These are phyloP conservation scores for Vitis hybrid DNA, from an alignment of 177 flowering plant genomes.

Conservation along the genomic window DNA sequence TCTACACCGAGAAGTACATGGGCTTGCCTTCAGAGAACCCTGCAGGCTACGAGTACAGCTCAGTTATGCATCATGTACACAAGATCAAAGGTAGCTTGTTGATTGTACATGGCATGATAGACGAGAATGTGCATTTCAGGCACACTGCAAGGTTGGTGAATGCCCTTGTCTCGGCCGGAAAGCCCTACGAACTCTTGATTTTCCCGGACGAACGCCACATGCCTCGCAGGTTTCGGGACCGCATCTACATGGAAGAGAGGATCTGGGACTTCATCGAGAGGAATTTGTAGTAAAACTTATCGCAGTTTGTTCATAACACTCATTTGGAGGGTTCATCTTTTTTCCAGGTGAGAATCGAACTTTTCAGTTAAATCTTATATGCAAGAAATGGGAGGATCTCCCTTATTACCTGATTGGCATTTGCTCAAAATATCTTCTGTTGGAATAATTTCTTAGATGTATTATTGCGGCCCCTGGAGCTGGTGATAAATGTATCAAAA, in stretches of 20 bases:
- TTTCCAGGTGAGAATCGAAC: too few relatives aligned
- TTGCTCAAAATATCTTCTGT: too few relatives aligned
- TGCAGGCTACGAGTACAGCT: constrained; percentile 44
- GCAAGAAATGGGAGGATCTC: too few relatives aligned
- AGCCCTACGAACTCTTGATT: constrained; percentile 70
- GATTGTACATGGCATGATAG: constrained; percentile 94
- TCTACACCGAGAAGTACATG: constrained; percentile 97
- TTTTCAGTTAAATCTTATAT: too few relatives aligned
- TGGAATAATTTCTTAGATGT: too few relatives aligned
- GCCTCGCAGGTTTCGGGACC: constrained; percentile 68
- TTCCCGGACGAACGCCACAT: constrained; percentile 93
- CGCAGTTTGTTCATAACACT: too few relatives aligned
- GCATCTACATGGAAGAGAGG: constrained; percentile 91
- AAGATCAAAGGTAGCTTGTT: constrained; percentile 69
- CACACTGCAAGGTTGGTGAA: constrained; percentile 95
- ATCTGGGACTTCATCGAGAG: constrained; percentile 83
- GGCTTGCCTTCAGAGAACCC: constrained; percentile 66
- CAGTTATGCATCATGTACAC: constrained; percentile 73
- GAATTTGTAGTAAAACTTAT: constrained; percentile 43
- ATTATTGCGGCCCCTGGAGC: too few relatives aligned
- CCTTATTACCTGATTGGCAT: too few relatives aligned
- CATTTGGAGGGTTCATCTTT: too few relatives aligned
- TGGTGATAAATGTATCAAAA: too few relatives aligned
- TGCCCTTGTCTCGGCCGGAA: constrained; percentile 71
- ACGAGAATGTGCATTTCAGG: constrained; percentile 93